A percentile compares a stretch with the other conserved stretches of the same genome.
phyloP scores from a whole-genome alignment of 2,329 filamentous ascomycete genomes.

The Colletotrichum phormii region DNA sequence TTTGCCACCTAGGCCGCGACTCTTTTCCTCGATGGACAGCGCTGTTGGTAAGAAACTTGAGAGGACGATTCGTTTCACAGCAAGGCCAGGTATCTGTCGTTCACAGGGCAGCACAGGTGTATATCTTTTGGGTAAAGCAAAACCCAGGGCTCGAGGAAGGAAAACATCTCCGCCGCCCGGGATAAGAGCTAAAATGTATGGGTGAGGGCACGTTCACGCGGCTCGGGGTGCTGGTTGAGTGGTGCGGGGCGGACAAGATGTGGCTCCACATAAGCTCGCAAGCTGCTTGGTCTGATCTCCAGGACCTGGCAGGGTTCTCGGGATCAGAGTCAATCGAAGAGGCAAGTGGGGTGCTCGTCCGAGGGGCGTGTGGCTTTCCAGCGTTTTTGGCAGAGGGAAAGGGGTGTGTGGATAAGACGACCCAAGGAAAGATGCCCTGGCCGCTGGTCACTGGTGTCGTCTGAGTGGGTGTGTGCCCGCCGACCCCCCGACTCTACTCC shows the following conservation, averaged over 20 bases:
- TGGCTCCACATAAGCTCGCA: conserved; percentile 43
- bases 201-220: not conserved
- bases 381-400: not conserved
- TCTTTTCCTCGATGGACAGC: not conserved
- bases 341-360: conserved; percentile 4
- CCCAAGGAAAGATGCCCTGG: not conserved
- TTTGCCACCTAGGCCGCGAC: not conserved
- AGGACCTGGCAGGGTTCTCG: conserved; percentile 40
- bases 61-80: not conserved
- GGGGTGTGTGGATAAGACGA: not conserved
- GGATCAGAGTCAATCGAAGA: conserved; percentile 35
- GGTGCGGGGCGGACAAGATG: conserved; percentile 13
- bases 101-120: no score
- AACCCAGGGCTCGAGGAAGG: not conserved
- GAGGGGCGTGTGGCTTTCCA: not conserved
- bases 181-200: not conserved
- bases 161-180: not conserved
- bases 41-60: not conserved
- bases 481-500: no score
- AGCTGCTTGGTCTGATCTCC: conserved; percentile 50
- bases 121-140: no score
- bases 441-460: not conserved
- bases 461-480: not conserved
- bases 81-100: not conserved
- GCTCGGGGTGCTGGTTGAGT: not conserved